Evolutionary conservation across 495 filamentous ascomycete species (phyloP).

Genomic region (Thozetella sp.): DNA sequence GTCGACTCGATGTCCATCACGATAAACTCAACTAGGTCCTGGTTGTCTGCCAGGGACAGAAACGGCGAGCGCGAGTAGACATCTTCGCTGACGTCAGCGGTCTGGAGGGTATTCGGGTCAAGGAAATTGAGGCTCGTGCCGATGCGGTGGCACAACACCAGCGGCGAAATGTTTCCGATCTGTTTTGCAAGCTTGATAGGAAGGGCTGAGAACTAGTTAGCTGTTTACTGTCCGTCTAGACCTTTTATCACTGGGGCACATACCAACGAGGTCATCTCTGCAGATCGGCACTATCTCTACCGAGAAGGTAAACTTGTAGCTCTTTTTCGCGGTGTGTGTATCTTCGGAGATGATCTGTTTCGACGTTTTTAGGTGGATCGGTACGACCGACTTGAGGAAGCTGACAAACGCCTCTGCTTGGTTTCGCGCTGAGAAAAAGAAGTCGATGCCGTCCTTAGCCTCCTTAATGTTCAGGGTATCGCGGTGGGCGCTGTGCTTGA

Average conservation of each 20-base stretch:
- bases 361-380: conserved; percentile 78
- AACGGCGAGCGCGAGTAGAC: conserved; percentile 92
- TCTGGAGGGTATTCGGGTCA: conserved; percentile 90
- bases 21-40: conserved; percentile 88
- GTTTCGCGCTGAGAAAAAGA: conserved; percentile 87
- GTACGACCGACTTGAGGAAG: conserved; percentile 82
- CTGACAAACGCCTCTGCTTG: conserved; percentile 92
- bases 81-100: conserved; percentile 75
- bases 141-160: conserved; percentile 77
- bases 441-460: conserved; percentile 90
- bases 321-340: conserved; percentile 84
- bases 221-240: neutral
- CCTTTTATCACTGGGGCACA: neutral
- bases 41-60: conserved; percentile 76
- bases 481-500: conserved; percentile 89
- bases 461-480: conserved; percentile 98
- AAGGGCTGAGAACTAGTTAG: conserved; percentile 52
- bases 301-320: conserved; percentile 91
- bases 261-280: conserved; percentile 85
- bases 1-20: conserved; percentile 91
- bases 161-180: conserved; percentile 76
- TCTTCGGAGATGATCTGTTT: conserved; percentile 93
- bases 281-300: conserved; percentile 88
- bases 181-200: conserved; percentile 84
- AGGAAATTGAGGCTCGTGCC: conserved; percentile 88